Evolutionary conservation across 1,139 yeast species (phyloP), one percentile per base, ranked within the genome.

Genomic region (Hyphopichia khmerensis): DNA sequence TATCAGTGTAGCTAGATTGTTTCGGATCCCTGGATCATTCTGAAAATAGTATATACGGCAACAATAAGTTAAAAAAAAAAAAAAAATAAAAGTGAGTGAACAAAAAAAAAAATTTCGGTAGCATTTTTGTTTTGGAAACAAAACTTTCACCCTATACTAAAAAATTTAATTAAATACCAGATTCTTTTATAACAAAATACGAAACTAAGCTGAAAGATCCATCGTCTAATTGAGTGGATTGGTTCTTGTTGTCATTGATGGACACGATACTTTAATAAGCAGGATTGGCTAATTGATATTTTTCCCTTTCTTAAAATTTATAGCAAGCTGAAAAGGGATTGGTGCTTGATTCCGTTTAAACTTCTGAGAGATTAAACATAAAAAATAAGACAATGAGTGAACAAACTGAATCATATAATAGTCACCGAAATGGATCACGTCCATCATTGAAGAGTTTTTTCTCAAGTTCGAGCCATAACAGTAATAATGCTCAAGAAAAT

Each of bases 361-460:
- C n/a, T n/a, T n/a, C n/a, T n/a, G n/a, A n/a, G n/a, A n/a, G n/a
- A n/a, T n/a, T n/a, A n/a, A n/a, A n/a, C n/a, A n/a, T n/a, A n/a
- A n/a, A n/a, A n/a, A n/a, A n/a, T 21, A 21, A 8, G 5, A 21
- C 24, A 26, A 26, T 26, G 29, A 26, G n/a, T 18, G 23, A 31
- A 5, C 11, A 14, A 14, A 5, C 33, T 6, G 6, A 32, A 3
- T 18, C 34, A 6, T 32, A 10, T 32, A 6, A 21, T 5, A 38
- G 37, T 19, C n/a, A n/a, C n/a, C 33, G 17, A 15, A 43, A 38
- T 32, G 42, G 40, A 4, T 37, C 44, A n/a, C 40, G 37, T 9
- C 23, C 35, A 14, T 37, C 46, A 8, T 34, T 45, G 9, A 41
- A 26, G 33, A 43, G 40, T 23, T 31, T 45, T 11, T 45, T 45